Evolutionary conservation across 1,284 basidiomycete genomes (phyloP), one percentile per base, ranked within the genome.

Genomic region (Puccinia novopanici): DNA sequence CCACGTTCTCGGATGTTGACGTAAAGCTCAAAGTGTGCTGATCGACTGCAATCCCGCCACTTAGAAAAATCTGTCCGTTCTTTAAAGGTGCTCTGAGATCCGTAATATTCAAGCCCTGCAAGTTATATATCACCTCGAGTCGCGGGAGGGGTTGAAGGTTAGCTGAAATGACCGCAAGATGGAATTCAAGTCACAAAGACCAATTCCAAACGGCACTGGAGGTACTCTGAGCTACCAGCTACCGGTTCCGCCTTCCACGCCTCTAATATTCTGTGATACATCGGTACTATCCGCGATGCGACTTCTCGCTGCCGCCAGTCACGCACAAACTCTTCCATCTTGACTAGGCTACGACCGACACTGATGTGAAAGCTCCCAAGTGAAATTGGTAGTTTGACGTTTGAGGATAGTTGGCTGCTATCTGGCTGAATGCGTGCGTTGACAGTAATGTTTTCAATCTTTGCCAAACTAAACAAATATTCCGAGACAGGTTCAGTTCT

Each of bases 1-100:
- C 50, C 19, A 48, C 45, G 34, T 74, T 52, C 50, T 74, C 72
- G 40, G 72, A 59, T n/a, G 72, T 55, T 61, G 72, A 74, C 10
- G 72, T 74, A 74, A 74, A 74, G 42, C 72, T 74, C 55, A 74
- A 42, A 74, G 54, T 57, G 57, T 74, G 72, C n/a, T 74, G 54
- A 57, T 74, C 72, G 34, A 74, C 52, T 45, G 54, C 57, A 15
- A 61, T 45, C 22, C 72, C 72, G 24, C 72, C 54, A 42, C 22
- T 61, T 22, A 74, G 40, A 24, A 22, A 8, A 42, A 61, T n/a
- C 42, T 59, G 24, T 59, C 13, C 52, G n/a, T 61, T 61, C 45
- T 57, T 61, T n/a, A 74, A 57, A 15, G 40, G 30, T 30, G 42
- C 72, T 45, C 54, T 45, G n/a, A 74, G 42, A 42, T 74, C 54